These are phyloP conservation scores for Pascua guehoae DNA, from an alignment of 1,284 basidiomycete genomes.

Conservation along the genomic window DNA sequence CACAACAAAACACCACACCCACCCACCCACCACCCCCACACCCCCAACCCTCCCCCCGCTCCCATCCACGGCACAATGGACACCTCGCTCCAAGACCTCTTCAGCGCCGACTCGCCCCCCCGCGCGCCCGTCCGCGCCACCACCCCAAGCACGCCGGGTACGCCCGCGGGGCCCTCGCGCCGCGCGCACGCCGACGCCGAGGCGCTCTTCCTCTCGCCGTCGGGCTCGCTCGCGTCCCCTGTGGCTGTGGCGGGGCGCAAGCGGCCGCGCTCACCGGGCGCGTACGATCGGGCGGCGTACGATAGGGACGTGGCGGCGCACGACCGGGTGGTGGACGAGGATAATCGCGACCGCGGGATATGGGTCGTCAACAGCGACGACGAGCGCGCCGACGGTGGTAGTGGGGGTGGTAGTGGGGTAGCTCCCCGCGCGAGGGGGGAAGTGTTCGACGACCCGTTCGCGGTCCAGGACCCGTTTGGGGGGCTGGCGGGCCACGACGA, in stretches of 20 bases:
- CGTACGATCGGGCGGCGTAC: not conserved
- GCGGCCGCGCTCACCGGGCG: not conserved
- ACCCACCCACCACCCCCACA: not conserved
- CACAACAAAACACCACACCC: not conserved
- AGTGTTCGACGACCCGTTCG: constrained; percentile 8
- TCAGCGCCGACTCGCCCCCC: constrained; percentile 29
- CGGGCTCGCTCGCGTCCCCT: not conserved
- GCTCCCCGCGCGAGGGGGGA: not conserved
- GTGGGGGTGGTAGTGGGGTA: not conserved
- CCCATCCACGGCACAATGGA: constrained; percentile 5
- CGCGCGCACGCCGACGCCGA: not conserved
- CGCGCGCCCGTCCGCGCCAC: constrained; percentile 1
- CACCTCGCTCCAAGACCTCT: constrained; percentile 22
- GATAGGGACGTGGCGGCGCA: too few species aligned
- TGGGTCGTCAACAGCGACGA: not conserved
- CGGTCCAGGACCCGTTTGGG: constrained; percentile 10
- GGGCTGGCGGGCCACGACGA: constrained; percentile 21
- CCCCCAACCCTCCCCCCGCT: not conserved
- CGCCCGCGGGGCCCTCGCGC: not conserved
- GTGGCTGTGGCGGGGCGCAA: not conserved
- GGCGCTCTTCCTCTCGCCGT: constrained; percentile 3
- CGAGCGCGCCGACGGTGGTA: not conserved
- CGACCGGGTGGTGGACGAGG: not conserved
- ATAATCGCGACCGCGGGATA: not conserved
- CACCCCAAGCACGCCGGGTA: too few species aligned